A percentile compares a stretch with the other conserved stretches of the same genome.
phyloP scores from a whole-genome alignment of 495 filamentous ascomycete species.

The Penicillium turbatum region DNA sequence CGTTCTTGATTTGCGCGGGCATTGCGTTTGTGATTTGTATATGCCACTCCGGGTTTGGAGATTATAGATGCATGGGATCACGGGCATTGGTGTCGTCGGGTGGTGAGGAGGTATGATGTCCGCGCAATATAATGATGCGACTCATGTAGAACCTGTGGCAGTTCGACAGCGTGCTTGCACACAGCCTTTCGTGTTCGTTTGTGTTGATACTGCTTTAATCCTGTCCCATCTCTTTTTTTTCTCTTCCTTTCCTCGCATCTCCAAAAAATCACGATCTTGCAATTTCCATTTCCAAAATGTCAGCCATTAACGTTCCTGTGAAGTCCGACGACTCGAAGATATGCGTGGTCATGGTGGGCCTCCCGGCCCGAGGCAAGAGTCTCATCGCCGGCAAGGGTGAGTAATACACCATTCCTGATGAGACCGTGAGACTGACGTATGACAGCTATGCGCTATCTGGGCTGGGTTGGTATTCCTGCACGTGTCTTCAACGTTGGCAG shows the following conservation, averaged over 20 bases:
- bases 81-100: neutral
- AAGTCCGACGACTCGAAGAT: conserved; percentile 93
- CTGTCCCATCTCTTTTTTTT: neutral
- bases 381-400: conserved; percentile 95
- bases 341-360: conserved; percentile 97
- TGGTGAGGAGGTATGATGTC: neutral
- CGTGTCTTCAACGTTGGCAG: conserved; percentile 95
- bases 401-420: conserved; percentile 9
- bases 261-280: neutral
- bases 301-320: conserved; percentile 18
- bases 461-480: conserved; percentile 90
- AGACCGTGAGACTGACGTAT: neutral
- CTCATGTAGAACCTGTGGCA: no score
- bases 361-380: conserved; percentile 93
- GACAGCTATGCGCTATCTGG: conserved; percentile 87
- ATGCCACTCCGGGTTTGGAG: no score
- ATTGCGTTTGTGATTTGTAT: neutral
- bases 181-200: no score
- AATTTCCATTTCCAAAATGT: conserved; percentile 6
- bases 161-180: no score
- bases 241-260: neutral
- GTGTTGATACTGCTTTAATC: neutral
- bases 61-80: no score
- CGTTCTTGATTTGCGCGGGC: neutral
- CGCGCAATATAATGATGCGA: no score